A percentile compares a stretch with the other conserved stretches of the same genome.
phyloP scores from a whole-genome alignment of 768 basidiomycete species.

The Boletus patriciae region DNA sequence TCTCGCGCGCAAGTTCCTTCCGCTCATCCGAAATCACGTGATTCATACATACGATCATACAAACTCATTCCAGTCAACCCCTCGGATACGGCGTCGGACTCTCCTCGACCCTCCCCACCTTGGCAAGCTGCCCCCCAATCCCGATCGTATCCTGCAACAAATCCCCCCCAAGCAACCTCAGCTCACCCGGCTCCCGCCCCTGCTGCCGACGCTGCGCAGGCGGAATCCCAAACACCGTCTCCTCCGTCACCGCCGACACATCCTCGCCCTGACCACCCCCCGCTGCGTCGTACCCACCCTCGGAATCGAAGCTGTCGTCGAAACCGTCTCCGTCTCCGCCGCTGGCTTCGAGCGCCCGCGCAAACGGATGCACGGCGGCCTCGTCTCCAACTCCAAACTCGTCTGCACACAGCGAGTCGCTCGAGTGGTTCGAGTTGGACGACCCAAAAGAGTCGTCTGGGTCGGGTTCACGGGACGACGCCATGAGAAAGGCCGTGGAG shows the following conservation, averaged over 20 bases:
- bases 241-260: constrained; percentile 42
- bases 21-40: constrained; percentile 22
- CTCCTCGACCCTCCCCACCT: constrained; percentile 54
- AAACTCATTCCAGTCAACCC: constrained; percentile 13
- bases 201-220: constrained; percentile 47
- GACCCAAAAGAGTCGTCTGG: constrained; percentile 39
- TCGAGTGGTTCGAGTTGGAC: constrained; percentile 60
- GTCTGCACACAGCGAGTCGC: constrained; percentile 54
- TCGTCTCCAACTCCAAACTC: constrained; percentile 35
- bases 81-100: constrained; percentile 58
- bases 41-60: background rate
- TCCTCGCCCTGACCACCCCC: constrained; percentile 15
- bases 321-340: constrained; percentile 44
- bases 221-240: constrained; percentile 72
- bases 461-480: constrained; percentile 36
- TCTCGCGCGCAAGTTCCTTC: constrained; percentile 25
- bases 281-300: constrained; percentile 35
- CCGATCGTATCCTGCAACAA: constrained; percentile 64
- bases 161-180: constrained; percentile 64
- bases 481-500: constrained; percentile 71
- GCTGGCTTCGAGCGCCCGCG: constrained; percentile 32
- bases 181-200: constrained; percentile 26
- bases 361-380: constrained; percentile 62
- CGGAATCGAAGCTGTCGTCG: constrained; percentile 54
- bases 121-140: constrained; percentile 53